Base-by-base conservation (phyloP, 2,329 filamentous ascomycete genomes). In the Fusarium dlaminii region DNA sequence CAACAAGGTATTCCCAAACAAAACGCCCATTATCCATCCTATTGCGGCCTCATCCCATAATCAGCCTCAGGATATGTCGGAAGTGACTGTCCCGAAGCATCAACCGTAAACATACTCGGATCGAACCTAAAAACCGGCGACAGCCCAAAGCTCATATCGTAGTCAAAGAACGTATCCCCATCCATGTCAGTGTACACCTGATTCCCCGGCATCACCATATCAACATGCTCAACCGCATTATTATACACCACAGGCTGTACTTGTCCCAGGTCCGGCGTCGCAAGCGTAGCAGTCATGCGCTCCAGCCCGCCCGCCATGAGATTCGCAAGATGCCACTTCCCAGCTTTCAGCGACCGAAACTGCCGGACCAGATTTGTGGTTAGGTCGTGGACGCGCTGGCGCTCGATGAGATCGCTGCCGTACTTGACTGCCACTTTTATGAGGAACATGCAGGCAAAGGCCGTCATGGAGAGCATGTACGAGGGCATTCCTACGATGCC, bases 401-500 rank as follows among this genome's bases (percentile, higher is more conserved):
- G 79, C n/a, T 86, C 82, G 27, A 86, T 82, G 2, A 85, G 79
- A 42, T 83, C 81, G n/a, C 80, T 82, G 6, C 80, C 81, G 60
- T 86, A 83, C 34, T 85, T 86, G 30, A 83, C 81, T 3, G 85
- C 82, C 2, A 87, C 79, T 68, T 87, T 87, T 40, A 87, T 82
- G 3, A 88, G 80, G 66, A 88, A 88, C 73, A 87, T 85, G 73
- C 85, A 87, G 3, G 87, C 86, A 65, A 88, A 88, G 0, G 85
- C 86, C 0, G 86, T 87, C 87, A 88, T 88, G 49, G 85, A 86
- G 64, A 87, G 85, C 48, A 87, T 82, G 56, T 87, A 88, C 8
- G 85, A 85, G 4, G 87, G 86, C 78, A 88, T 86, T 4, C 86
- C 85, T 71, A 73, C 76, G 13, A 83, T 81, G 0, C 82, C 82